Evolutionary conservation across 2,329 filamentous ascomycete species (phyloP), one percentile per base, ranked within the genome.

Genomic region (Davidsoniella eucalypti): DNA sequence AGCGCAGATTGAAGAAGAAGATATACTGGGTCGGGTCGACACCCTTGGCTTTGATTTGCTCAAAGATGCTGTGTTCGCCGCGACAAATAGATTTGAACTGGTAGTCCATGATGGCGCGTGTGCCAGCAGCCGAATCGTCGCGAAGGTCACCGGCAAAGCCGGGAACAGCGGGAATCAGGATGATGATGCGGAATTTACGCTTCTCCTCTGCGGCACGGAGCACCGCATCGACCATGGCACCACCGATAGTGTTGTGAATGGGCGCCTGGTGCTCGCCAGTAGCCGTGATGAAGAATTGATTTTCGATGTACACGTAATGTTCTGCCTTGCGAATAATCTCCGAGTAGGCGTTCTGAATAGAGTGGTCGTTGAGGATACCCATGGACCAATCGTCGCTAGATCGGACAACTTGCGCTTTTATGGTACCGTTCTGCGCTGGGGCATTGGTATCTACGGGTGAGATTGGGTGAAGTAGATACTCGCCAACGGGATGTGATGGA

Each of bases 211-310:
- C 79, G 4, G 92, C 90, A 33, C 76, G 73, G 2, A 95, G 77
- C 23, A 87, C 82, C 0, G 90, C 88, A 51, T 98, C 87, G 2
- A 95, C 92, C 49, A 98, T 94, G 2, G 92, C 82, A 6, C 73
- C 72, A 10, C 92, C 92, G 16, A 98, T 84, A 16, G 79, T 82
- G 61, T 98, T 98, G 63, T 87, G 80, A 21, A 96, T 78, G 0
- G 90, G 90, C 1, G 72, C 67, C 62, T 95, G 88, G 36, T 94
- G 66, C n/a, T 92, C 81, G 7, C 87, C 87, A 0, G 90, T 96
- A 0, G 92, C 85, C 1, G 87, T 93, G 61, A 93, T 95, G 71
- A 96, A 98, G 69, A 96, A 96, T 60, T 98, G 92, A 59, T 96
- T 96, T 64, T 98, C 92, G 54, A 98, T 94, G 67, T 96, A 98